Conservation (phyloP, 2,329 filamentous ascomycete genomes). For the Leptodontidium sp. region DNA sequence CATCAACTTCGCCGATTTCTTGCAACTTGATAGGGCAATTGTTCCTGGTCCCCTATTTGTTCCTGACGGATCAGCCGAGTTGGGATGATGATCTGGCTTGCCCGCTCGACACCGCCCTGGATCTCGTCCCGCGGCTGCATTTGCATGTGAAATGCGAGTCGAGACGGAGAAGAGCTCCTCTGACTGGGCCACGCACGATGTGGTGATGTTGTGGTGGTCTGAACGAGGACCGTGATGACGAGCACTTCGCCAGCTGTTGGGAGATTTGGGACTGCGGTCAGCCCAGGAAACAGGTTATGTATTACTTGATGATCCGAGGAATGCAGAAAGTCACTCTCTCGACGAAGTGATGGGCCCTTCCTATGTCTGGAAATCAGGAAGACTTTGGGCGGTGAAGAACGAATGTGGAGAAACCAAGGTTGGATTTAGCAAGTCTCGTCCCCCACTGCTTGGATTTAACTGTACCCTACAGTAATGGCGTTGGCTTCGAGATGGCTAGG, state of each 20-base stretch:
- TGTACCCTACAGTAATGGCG: not conserved
- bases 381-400: slow-evolving; percentile 34
- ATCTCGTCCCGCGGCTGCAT: slow-evolving; percentile 26
- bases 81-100: slow-evolving; percentile 11
- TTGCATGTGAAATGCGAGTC: slow-evolving; percentile 30
- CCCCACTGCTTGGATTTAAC: slow-evolving; percentile 20
- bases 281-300: slow-evolving; percentile 20
- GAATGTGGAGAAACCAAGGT: slow-evolving; percentile 24
- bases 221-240: not conserved
- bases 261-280: slow-evolving; percentile 1
- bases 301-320: slow-evolving; percentile 19
- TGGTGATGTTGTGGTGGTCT: not conserved
- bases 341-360: not conserved
- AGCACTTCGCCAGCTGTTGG: not conserved
- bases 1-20: not conserved
- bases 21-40: slow-evolving; percentile 26
- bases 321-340: slow-evolving; percentile 22
- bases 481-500: slow-evolving; percentile 21
- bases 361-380: slow-evolving; percentile 1
- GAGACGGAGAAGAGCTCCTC: not conserved
- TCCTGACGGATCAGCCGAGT: slow-evolving; percentile 29
- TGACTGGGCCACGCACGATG: not conserved
- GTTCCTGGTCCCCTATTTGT: slow-evolving; percentile 23
- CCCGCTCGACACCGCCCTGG: slow-evolving; percentile 11
- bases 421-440: slow-evolving; percentile 17